Conservation (phyloP, 1,284 basidiomycete species). For the Microstroma glucosiphilum region DNA sequence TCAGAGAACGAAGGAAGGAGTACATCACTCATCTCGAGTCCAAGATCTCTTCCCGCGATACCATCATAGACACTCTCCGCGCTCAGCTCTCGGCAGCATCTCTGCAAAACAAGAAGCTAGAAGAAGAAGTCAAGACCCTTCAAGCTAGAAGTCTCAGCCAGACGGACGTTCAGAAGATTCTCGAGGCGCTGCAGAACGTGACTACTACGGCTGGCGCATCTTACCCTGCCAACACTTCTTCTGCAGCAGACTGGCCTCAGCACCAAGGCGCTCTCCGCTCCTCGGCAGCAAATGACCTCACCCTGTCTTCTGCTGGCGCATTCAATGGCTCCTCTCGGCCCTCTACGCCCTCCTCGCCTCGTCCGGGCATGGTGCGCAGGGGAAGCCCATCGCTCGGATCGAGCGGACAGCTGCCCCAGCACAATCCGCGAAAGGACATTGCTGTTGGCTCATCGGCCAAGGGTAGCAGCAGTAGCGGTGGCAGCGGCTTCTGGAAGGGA, state of each 20-base stretch:
- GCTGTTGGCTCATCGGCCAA: neutral
- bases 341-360: neutral
- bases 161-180: constrained; percentile 37
- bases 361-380: neutral
- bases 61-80: constrained; percentile 78
- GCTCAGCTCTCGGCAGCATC: constrained; percentile 72
- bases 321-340: neutral
- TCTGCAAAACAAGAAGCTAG: constrained; percentile 74
- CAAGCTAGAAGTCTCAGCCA: constrained; percentile 62
- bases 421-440: constrained; percentile 7
- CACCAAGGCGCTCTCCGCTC: neutral
- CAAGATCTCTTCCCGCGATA: constrained; percentile 86
- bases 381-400: neutral
- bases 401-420: constrained; percentile 4
- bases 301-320: neutral
- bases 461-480: neutral
- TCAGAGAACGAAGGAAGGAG: constrained; percentile 87
- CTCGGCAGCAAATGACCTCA: neutral
- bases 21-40: constrained; percentile 88
- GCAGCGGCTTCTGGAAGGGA: neutral
- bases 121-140: constrained; percentile 47
- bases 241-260: neutral
- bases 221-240: neutral
- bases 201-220: neutral
- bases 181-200: constrained; percentile 68